Percentiles rank a stretch among this genome's conserved stretches.
phyloP scores from a whole-genome alignment of 352 stramenopile genomes.

The Pythium insidiosum region DNA sequence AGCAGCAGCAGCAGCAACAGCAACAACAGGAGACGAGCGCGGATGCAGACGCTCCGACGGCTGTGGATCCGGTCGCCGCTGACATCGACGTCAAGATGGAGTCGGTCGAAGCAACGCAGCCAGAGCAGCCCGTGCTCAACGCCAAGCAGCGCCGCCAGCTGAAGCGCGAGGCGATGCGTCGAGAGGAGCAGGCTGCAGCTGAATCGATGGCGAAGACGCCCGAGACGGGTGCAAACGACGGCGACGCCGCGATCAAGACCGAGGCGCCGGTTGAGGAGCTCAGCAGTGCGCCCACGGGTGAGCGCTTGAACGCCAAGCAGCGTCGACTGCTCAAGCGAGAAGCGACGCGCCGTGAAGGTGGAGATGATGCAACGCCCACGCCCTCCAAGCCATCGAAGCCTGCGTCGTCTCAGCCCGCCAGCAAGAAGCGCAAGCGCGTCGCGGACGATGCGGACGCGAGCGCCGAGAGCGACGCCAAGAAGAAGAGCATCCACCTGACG shows the following conservation, averaged over 20 bases:
- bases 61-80: background rate
- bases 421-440: constrained; percentile 46
- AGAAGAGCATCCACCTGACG: constrained; percentile 81
- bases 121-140: constrained; percentile 7
- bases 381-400: no score
- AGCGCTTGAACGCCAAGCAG: constrained; percentile 42
- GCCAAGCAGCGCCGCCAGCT: constrained; percentile 36
- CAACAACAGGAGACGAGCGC: background rate
- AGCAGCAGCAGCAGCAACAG: constrained; percentile 13
- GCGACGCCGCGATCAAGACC: background rate
- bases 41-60: background rate
- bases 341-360: constrained; percentile 21
- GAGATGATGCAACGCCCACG: constrained; percentile 17
- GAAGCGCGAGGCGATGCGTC: constrained; percentile 1
- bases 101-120: no score
- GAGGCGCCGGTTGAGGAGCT: background rate
- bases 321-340: constrained; percentile 45
- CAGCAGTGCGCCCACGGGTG: background rate
- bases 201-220: constrained; percentile 2
- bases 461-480: constrained; percentile 22
- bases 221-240: background rate
- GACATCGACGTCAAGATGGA: constrained; percentile 3
- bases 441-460: constrained; percentile 15
- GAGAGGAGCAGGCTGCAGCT: no score
- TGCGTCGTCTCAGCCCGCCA: constrained; percentile 2